phyloP scores from a whole-genome alignment of 306 rosid genomes.

The Trifolium fragiferum region DNA sequence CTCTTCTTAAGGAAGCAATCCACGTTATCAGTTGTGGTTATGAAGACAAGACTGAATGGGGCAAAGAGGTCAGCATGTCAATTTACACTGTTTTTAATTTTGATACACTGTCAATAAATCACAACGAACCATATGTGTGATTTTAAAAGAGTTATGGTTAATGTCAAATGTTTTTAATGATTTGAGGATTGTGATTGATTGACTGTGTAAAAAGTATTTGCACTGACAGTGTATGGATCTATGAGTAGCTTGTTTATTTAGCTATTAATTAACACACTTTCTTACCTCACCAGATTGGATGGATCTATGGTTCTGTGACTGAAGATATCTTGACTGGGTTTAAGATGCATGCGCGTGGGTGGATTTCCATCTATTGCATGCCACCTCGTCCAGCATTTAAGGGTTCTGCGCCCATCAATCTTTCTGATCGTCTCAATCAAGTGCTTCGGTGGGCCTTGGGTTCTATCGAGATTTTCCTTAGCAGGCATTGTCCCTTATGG shows the following conservation, averaged over 20 bases:
- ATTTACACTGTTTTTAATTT: constrained; percentile 8
- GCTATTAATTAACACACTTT: constrained; percentile 28
- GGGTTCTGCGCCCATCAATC: constrained; percentile 99
- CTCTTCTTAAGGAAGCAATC: constrained; percentile 97
- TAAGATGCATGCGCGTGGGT: constrained; percentile 99
- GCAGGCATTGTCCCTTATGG: constrained; percentile 99
- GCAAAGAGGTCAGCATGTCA: constrained; percentile 78
- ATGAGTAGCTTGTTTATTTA: constrained; percentile 22
- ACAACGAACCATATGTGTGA: neutral
- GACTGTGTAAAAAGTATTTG: neutral
- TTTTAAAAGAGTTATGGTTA: no score
- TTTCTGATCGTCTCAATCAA: constrained; percentile 97
- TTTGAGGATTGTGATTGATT: neutral
- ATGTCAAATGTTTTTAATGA: no score
- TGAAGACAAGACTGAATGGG: constrained; percentile 99
- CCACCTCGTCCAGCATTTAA: constrained; percentile 98
- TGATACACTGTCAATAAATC: neutral
- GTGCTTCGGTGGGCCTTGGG: constrained; percentile 99
- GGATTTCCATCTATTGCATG: constrained; percentile 98
- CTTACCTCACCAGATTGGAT: constrained; percentile 77
- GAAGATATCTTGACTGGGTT: constrained; percentile 99
- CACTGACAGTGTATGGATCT: neutral
- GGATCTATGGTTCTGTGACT: constrained; percentile 99
- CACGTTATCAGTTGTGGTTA: constrained; percentile 99
- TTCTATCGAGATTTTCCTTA: constrained; percentile 93